These are phyloP conservation scores for Venturiaceae sp. DNA, from an alignment of 2,329 filamentous ascomycete genomes.

Conservation along the genomic window DNA sequence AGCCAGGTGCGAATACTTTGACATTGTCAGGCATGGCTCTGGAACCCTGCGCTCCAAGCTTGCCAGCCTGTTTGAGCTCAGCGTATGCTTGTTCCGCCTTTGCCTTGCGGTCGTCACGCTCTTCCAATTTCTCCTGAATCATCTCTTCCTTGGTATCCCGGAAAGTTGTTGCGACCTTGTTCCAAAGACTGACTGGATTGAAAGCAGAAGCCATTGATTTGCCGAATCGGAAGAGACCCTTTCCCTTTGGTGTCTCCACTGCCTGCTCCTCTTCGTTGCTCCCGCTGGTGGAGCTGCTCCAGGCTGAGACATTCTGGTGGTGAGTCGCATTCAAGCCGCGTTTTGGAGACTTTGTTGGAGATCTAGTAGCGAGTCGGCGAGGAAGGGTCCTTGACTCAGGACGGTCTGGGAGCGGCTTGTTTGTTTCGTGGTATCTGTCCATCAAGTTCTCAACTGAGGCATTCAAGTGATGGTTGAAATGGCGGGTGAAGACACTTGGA, in stretches of 20 bases:
- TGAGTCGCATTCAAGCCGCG: not conserved
- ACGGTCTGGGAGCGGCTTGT: not conserved
- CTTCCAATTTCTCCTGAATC: constrained; percentile 20
- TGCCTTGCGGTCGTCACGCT: not conserved
- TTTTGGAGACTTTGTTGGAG: not conserved
- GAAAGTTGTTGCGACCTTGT: constrained; percentile 31
- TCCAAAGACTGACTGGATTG: constrained; percentile 41
- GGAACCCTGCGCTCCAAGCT: constrained; percentile 13
- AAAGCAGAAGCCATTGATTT: constrained; percentile 44
- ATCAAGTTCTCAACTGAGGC: constrained; percentile 22
- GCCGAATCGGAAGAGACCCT: constrained; percentile 44
- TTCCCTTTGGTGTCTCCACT: constrained; percentile 9
- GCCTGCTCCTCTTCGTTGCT: not conserved
- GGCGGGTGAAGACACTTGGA: constrained; percentile 55
- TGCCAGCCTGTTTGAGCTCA: constrained; percentile 39
- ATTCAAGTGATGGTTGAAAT: constrained; percentile 19
- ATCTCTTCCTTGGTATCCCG: constrained; percentile 34
- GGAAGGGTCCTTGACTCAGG: no score
- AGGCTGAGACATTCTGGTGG: not conserved
- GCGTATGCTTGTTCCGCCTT: constrained; percentile 5
- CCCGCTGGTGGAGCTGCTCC: not conserved
- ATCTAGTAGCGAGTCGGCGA: not conserved
- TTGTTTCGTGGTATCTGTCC: constrained; percentile 20
- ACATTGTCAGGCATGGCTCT: not conserved
- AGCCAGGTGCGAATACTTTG: not conserved